Conservation (phyloP, 768 basidiomycete species). For the Calocybe indica region DNA sequence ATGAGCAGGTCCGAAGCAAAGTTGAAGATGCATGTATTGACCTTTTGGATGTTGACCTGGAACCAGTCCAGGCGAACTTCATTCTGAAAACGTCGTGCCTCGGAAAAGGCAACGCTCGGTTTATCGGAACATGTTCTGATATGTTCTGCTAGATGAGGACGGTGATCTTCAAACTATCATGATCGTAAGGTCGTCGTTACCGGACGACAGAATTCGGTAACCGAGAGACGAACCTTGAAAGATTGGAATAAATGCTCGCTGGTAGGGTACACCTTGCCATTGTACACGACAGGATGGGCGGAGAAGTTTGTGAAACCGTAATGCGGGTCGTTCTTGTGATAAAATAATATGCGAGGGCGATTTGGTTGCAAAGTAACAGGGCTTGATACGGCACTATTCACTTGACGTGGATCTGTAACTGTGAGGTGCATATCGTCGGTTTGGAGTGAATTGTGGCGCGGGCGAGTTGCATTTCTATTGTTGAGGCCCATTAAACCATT, state of each 20-base stretch:
- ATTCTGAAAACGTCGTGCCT: conserved; percentile 54
- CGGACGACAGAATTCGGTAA: not conserved
- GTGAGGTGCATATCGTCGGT: not conserved
- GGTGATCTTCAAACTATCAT: conserved; percentile 48
- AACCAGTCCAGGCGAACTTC: conserved; percentile 62
- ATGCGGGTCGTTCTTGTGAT: conserved; percentile 54
- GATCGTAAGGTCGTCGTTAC: conserved; percentile 3
- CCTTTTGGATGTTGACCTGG: conserved; percentile 59
- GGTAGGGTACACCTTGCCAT: conserved; percentile 61
- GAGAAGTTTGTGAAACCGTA: conserved; percentile 77
- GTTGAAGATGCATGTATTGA: conserved; percentile 14
- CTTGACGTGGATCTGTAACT: not conserved
- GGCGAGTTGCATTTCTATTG: not conserved
- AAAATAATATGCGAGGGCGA: conserved; percentile 46
- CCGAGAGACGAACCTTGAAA: conserved; percentile 42
- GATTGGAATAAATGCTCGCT: conserved; percentile 77
- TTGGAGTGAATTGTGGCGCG: not conserved
- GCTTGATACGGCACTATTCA: not conserved
- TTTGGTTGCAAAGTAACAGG: not conserved
- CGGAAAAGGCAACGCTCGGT: conserved; percentile 59
- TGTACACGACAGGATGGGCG: conserved; percentile 50
- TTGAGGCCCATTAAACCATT: too few relatives aligned
- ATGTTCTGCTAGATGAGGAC: conserved; percentile 63
- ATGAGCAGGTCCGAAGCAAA: not conserved
- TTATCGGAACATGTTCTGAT: conserved; percentile 54